Conservation (phyloP, 1,139 yeast species). For the Geotrichum fermentans region DNA sequence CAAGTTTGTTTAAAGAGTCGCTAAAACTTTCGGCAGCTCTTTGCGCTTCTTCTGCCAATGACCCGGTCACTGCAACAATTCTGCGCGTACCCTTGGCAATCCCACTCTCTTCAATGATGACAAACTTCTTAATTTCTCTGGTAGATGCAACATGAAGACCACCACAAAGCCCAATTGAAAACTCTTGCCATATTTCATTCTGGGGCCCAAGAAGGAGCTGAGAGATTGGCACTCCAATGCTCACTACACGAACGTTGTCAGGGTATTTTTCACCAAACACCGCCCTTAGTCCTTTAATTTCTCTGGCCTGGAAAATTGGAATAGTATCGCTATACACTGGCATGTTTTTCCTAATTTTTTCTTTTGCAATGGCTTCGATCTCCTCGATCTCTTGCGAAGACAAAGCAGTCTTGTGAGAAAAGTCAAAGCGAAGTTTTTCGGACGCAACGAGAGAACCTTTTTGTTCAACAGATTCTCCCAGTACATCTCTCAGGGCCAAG, state of each 20-base stretch:
- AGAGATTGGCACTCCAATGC: conserved; percentile 87
- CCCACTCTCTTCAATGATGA: conserved; percentile 90
- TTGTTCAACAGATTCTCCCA: conserved; percentile 89
- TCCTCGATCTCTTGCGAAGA: conserved; percentile 62
- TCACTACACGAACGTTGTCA: conserved; percentile 96
- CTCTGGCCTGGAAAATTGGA: conserved; percentile 63
- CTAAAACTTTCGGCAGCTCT: conserved; percentile 70
- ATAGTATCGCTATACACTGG: conserved; percentile 81
- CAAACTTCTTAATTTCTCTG: conserved; percentile 86
- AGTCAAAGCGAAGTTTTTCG: conserved; percentile 92
- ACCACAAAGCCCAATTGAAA: conserved; percentile 95
- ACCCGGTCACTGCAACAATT: conserved; percentile 93
- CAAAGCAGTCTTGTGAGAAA: conserved; percentile 81
- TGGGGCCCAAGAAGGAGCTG: conserved; percentile 68
- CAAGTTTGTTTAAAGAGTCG: conserved; percentile 53
- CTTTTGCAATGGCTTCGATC: conserved; percentile 71
- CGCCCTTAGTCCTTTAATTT: conserved; percentile 84
- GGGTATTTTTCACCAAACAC: conserved; percentile 99
- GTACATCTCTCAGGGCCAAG: conserved; percentile 75
- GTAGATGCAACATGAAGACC: conserved; percentile 96
- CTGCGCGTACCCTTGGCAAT: conserved; percentile 98
- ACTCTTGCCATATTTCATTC: conserved; percentile 65
- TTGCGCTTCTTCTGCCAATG: conserved; percentile 86
- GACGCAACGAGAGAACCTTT: conserved; percentile 95
- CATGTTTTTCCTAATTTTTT: conserved; percentile 64